Conservation (phyloP, 2,329 filamentous ascomycete species). For the Cadophora sp. region DNA sequence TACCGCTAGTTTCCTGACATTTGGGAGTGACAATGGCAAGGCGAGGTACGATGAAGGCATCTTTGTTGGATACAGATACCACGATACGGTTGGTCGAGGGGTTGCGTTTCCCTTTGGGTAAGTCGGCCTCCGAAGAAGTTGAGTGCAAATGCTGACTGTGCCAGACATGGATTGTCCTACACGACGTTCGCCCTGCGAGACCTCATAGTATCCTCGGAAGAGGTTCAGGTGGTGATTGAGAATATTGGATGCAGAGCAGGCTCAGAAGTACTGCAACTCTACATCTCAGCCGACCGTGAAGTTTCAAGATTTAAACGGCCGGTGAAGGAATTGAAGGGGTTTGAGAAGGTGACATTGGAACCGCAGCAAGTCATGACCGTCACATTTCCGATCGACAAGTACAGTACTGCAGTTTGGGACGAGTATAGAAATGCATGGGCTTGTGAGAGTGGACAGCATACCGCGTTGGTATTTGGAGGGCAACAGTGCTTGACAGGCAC, state of each 20-base stretch:
- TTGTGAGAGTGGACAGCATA: conserved; percentile 67
- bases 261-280: conserved; percentile 43
- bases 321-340: conserved; percentile 4
- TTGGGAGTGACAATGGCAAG: conserved; percentile 56
- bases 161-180: conserved; percentile 72
- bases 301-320: not conserved
- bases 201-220: conserved; percentile 50
- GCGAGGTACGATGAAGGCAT: conserved; percentile 65
- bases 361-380: not conserved
- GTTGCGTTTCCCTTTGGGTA: conserved; percentile 72
- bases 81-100: conserved; percentile 64
- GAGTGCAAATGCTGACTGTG: not conserved
- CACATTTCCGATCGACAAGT: conserved; percentile 3
- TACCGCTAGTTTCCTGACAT: conserved; percentile 58
- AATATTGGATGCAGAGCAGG: conserved; percentile 40
- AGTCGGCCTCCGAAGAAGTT: not conserved
- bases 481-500: conserved; percentile 54
- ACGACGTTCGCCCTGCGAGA: conserved; percentile 51
- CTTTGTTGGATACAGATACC: conserved; percentile 66
- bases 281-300: conserved; percentile 30
- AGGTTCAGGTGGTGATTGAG: conserved; percentile 25
- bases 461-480: conserved; percentile 58
- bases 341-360: conserved; percentile 6
- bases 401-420: conserved; percentile 12
- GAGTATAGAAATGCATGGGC: conserved; percentile 2